Conservation (phyloP, 371 early-diverging fungal genomes). For the Circinella minor region DNA sequence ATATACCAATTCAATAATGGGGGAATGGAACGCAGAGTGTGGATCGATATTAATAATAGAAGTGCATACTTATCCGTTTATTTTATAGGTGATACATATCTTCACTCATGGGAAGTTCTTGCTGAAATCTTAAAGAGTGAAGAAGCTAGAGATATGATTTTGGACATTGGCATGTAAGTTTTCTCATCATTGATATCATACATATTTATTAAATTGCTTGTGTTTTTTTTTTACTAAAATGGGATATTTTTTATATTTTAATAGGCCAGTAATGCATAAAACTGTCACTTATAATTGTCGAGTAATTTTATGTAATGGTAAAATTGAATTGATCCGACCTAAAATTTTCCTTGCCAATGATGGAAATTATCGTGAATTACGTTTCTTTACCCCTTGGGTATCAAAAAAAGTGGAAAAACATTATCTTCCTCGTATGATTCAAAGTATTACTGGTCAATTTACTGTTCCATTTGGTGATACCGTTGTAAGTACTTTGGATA, state of each 20-base stretch:
- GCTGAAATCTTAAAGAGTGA: conserved; percentile 69
- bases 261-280: conserved; percentile 91
- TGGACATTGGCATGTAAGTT: conserved; percentile 93
- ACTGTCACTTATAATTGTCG: conserved; percentile 95
- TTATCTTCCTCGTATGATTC: conserved; percentile 83
- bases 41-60: no score
- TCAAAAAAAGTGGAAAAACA: conserved; percentile 70
- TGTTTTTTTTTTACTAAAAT: not conserved
- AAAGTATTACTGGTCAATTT: conserved; percentile 75
- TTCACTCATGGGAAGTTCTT: conserved; percentile 95
- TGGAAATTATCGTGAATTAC: conserved; percentile 95
- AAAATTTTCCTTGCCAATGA: conserved; percentile 95
- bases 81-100: conserved; percentile 81
- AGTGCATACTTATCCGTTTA: not conserved
- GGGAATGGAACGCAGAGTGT: no score
- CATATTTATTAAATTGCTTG: no score
- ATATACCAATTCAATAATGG: no score
- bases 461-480: conserved; percentile 88
- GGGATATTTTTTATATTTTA: no score
- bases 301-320: conserved; percentile 77
- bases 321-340: conserved; percentile 93
- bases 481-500: conserved; percentile 78
- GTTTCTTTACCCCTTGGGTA: conserved; percentile 95
- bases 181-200: no score
- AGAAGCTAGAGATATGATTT: conserved; percentile 77